Evolutionary conservation across 2,329 filamentous ascomycete genomes (phyloP).

Genomic region (Nothopassalora personata): DNA sequence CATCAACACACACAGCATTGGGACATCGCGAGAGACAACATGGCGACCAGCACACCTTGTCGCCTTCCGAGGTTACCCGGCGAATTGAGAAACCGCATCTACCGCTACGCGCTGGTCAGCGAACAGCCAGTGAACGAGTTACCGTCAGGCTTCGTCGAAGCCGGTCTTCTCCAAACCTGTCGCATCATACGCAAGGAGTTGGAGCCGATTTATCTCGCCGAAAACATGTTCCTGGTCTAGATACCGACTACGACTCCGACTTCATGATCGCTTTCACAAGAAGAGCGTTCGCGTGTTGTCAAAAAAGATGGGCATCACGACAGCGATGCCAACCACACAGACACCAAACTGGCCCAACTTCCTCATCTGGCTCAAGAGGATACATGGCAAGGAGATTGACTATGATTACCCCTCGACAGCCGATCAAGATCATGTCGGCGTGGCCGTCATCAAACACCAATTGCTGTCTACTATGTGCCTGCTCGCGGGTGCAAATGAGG

Average conservation of each 20-base stretch:
- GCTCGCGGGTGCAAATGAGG: background rate
- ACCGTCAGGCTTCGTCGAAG: background rate
- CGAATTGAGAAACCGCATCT: background rate
- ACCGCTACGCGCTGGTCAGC: background rate
- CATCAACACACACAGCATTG: background rate
- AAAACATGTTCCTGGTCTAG: background rate
- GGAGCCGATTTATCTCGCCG: background rate
- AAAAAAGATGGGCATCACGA: background rate
- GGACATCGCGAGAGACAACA: background rate
- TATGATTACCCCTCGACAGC: background rate
- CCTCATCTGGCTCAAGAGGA: background rate
- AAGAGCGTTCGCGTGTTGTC: background rate
- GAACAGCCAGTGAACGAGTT: background rate
- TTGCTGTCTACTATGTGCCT: background rate
- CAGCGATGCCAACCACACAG: background rate
- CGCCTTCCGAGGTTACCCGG: background rate
- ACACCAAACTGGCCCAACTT: background rate
- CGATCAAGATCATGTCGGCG: background rate
- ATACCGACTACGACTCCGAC: background rate
- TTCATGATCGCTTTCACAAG: background rate
- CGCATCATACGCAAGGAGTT: background rate
- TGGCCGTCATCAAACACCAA: background rate
- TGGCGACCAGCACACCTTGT: background rate
- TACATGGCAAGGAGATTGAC: background rate
- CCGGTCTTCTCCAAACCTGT: background rate